Conservation (phyloP, 129 eudicot genomes). For the Solidago caesia region DNA sequence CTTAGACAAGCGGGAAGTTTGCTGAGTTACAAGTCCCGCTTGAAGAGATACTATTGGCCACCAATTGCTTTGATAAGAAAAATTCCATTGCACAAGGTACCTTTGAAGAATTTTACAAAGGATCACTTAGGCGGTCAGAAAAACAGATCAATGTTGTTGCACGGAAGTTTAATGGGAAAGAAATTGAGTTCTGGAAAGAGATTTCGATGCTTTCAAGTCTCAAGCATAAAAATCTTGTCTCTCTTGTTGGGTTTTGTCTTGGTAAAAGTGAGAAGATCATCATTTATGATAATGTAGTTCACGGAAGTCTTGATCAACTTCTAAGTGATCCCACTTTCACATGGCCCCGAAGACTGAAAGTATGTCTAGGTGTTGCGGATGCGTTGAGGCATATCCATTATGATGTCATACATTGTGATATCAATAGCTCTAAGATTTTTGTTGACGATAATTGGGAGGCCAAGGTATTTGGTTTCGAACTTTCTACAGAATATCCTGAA, state of each 20-base stretch:
- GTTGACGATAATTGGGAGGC: too few species aligned
- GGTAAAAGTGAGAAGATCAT: neutral
- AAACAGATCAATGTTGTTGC: neutral
- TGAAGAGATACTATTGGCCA: neutral
- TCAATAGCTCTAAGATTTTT: too few species aligned
- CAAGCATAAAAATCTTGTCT: neutral
- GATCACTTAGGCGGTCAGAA: neutral
- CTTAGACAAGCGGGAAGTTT: too few species aligned
- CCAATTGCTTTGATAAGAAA: neutral
- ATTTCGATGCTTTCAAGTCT: neutral
- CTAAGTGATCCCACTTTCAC: too few species aligned
- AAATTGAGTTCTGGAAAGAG: neutral
- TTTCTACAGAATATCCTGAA: too few species aligned
- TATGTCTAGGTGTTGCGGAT: too few species aligned
- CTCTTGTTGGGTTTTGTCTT: neutral
- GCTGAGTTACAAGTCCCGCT: neutral
- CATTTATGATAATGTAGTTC: neutral
- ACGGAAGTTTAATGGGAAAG: neutral
- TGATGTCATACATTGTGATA: too few species aligned
- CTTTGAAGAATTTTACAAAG: neutral
- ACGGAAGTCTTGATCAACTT: too few species aligned
- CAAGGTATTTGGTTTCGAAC: too few species aligned
- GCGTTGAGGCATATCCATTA: too few species aligned
- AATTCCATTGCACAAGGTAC: neutral
- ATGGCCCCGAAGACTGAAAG: too few species aligned